Base-by-base conservation (phyloP, 164 flowering plant species). In the Annona cherimola region DNA sequence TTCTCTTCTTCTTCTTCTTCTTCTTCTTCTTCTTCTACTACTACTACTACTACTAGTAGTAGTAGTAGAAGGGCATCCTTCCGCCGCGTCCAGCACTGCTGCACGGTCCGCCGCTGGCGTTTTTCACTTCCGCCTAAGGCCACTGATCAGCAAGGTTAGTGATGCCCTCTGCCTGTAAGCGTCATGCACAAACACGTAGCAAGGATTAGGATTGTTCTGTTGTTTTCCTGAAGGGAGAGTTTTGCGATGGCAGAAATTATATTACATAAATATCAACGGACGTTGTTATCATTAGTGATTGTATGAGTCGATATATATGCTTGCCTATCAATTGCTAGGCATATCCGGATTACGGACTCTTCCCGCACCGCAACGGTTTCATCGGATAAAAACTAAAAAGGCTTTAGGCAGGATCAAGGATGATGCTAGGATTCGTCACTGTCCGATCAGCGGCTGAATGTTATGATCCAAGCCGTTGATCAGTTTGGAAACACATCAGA, bases 141-240 rank as follows among this genome's bases (percentile, higher is more conserved):
- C 42, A 40, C 81, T 67, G 79, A 79, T n/a, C 81, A 79, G 45
- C 65, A 76, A 70, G 79, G 77, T 73, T 63, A 45, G 76, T 5
- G 18, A 7, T 1, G 8, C 59, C 59, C 59, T 54, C 16, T 54
- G 61, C n/a, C 14, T 57, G 0, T 14, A 19, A 19, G n/a, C 1
- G 61, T 14, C 61, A 57, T 14, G 61, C 61, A 14, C n/a, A 57
- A 16, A 5, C 61, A 16, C 19, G n/a, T 57, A 57, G 61, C n/a
- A 57, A 57, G 61, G n/a, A 57, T 5, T 3, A 57, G n/a, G 8
- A 16, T 14, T 14, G 61, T 4, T 57, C 14, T 4, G n/a, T 16
- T 26, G 35, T 26, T 26, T 26, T 26, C 35, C 35, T 0, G 35
- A 26, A 26, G 35, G 35, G 35, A 26, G 35, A 26, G 1, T 26